Evolutionary conservation across 73 alveolate species (phyloP).

Genomic region (Paramecium tetraurelia): DNA sequence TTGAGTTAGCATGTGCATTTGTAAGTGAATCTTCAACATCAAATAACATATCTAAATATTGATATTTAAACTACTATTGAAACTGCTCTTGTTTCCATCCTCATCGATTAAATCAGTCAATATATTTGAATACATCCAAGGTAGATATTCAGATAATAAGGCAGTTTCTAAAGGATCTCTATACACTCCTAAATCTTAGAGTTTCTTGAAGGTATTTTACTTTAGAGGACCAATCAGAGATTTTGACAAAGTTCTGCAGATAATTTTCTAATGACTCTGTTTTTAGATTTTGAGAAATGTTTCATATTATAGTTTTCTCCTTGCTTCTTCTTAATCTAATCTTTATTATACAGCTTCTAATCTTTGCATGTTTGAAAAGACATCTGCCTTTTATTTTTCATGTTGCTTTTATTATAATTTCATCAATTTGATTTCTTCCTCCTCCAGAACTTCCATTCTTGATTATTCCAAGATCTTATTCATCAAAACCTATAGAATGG

Average conservation of each 20-base stretch:
- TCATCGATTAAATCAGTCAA: not conserved
- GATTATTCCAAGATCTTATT: constrained; percentile 90
- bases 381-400: constrained; percentile 85
- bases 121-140: constrained; percentile 53
- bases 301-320: constrained; percentile 56
- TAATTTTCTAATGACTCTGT: constrained; percentile 39
- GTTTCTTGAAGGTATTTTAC: not conserved
- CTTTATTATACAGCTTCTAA: constrained; percentile 83
- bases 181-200: constrained; percentile 42
- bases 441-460: constrained; percentile 95
- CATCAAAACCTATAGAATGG: constrained; percentile 85
- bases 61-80: not conserved
- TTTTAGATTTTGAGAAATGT: not conserved
- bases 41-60: not conserved
- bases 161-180: constrained; percentile 56
- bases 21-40: not conserved
- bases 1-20: not conserved
- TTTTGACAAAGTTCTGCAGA: constrained; percentile 45
- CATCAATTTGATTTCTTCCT: constrained; percentile 87
- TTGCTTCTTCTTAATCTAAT: constrained; percentile 78
- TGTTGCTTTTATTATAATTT: constrained; percentile 86
- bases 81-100: not conserved
- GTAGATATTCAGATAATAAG: constrained; percentile 31
- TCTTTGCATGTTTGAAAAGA: constrained; percentile 86
- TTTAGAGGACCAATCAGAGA: constrained; percentile 7